Conservation (phyloP, 192 early-diverging fungal species). For the Endogone sp. region DNA sequence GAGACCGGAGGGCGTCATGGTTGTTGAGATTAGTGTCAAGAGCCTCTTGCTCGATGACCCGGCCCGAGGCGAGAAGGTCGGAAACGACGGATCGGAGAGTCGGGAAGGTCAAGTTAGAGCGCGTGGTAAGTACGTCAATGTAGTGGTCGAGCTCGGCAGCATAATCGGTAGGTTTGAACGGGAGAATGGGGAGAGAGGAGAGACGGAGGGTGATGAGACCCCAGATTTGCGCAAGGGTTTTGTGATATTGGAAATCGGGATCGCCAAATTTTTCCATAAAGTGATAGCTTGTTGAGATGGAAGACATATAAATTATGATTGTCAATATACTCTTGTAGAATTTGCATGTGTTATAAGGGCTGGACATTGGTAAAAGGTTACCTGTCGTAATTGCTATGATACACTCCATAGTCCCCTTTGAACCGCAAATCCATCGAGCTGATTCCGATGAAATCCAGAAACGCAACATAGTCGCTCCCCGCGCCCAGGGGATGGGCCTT, state of each 20-base stretch:
- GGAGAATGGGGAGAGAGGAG: conserved; percentile 35
- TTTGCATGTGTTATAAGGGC: not conserved
- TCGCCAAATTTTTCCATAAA: conserved; percentile 58
- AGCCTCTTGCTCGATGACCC: too few species aligned
- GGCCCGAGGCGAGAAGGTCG: conserved; percentile 26
- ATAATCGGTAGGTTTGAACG: conserved; percentile 33
- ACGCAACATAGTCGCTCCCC: conserved; percentile 55
- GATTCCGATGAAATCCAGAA: conserved; percentile 58
- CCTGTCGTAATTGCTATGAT: conserved; percentile 70
- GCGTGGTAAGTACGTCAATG: conserved; percentile 25
- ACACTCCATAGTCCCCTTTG: conserved; percentile 42
- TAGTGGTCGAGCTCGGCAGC: conserved; percentile 34
- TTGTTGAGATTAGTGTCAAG: too few species aligned
- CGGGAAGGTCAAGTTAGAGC: too few species aligned
- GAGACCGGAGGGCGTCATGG: too few species aligned
- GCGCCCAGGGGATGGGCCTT: conserved; percentile 35
- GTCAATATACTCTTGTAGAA: too few species aligned
- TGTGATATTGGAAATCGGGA: conserved; percentile 49
- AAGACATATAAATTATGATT: too few species aligned
- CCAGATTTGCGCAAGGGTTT: conserved; percentile 40
- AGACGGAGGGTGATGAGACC: conserved; percentile 41
- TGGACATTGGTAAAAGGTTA: conserved; percentile 29
- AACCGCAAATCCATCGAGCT: conserved; percentile 53
- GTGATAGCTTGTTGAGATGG: conserved; percentile 16
- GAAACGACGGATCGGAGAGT: too few species aligned